Base-by-base conservation (phyloP, 192 early-diverging fungal genomes). In the Chytriomyces sp. region DNA sequence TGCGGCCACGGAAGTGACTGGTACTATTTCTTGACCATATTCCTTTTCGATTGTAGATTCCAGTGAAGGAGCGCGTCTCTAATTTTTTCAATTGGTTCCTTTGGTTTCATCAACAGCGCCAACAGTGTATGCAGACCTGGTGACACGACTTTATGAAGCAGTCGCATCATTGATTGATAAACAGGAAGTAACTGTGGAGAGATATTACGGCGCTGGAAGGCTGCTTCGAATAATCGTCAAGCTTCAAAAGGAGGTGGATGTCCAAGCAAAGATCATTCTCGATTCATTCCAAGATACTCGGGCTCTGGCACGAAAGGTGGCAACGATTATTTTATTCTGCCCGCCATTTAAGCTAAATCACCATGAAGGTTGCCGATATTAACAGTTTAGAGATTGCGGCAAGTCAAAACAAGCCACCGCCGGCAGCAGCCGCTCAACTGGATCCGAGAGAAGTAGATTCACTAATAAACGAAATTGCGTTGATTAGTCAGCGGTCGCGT, bases 111-210 rank as follows among this genome's bases (percentile, higher is more conserved):
- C 82, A 0, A 67, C 69, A 53, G 83, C 76, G 35, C 84, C 89
- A 16, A 90, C 86, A 35, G 85, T 92, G 46, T 96, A 91, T 79
- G 94, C 94, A 6, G 87, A 93, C 50, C 85, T 92, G 9, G 69
- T 97, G n/a, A 96, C 92, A 11, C 77, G 87, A 24, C 79, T 99
- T 59, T 99, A 96, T 82, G 97, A 99, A 82, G 89, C 89, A 9
- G 90, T 95, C 64, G 96, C 96, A 2, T 82, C 88, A 5, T 86
- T 95, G n/a, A 86, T 98, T 47, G 94, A 97, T 81, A 90, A 92
- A 71, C 94, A 97, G 75, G 91, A 95, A 64, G 87, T 91, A 6
- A 84, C 96, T 2, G 91, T 99, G 5, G 89, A 95, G 72, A 81
- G 87, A 7, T 87, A 93, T 70, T 98, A 96, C 82, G 97, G 97